These are phyloP conservation scores for Trametes maxima DNA, from an alignment of 768 basidiomycete species.

Conservation along the genomic window DNA sequence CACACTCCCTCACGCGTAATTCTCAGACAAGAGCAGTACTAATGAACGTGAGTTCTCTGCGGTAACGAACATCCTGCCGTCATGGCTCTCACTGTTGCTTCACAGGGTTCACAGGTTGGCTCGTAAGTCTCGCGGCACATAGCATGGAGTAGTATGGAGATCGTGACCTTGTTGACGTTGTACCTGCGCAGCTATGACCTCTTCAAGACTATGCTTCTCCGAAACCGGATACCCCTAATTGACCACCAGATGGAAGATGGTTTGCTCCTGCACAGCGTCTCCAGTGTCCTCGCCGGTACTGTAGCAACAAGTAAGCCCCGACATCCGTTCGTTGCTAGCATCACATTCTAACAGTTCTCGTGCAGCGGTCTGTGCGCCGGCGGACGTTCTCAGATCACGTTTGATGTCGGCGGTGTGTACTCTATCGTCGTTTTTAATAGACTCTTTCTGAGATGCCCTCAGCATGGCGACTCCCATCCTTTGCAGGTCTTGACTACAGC, in stretches of 20 bases:
- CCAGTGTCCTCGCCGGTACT: constrained; percentile 71
- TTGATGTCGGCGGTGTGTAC: constrained; percentile 72
- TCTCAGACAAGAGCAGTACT: constrained; percentile 60
- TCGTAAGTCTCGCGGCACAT: constrained; percentile 56
- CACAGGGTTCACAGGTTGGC: constrained; percentile 77
- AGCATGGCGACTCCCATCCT: constrained; percentile 56
- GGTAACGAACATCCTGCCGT: neutral
- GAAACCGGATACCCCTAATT: constrained; percentile 52
- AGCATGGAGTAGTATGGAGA: neutral
- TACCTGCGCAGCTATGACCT: constrained; percentile 63
- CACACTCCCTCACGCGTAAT: neutral
- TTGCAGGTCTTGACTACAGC: constrained; percentile 59
- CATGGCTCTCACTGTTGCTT: constrained; percentile 16
- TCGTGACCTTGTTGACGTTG: neutral
- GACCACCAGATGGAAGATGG: constrained; percentile 67
- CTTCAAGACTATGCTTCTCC: constrained; percentile 64
- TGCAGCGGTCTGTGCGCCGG: constrained; percentile 76
- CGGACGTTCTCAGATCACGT: constrained; percentile 74
- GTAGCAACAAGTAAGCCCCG: constrained; percentile 70
- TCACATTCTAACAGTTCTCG: neutral
- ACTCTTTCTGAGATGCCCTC: constrained; percentile 5
- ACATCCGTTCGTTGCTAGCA: neutral
- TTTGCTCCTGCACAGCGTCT: constrained; percentile 63
- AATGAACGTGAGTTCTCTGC: constrained; percentile 65
- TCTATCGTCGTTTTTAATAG: neutral